Conservation (phyloP, 202 grass and related monocot species). For the Eragrostis tef region DNA sequence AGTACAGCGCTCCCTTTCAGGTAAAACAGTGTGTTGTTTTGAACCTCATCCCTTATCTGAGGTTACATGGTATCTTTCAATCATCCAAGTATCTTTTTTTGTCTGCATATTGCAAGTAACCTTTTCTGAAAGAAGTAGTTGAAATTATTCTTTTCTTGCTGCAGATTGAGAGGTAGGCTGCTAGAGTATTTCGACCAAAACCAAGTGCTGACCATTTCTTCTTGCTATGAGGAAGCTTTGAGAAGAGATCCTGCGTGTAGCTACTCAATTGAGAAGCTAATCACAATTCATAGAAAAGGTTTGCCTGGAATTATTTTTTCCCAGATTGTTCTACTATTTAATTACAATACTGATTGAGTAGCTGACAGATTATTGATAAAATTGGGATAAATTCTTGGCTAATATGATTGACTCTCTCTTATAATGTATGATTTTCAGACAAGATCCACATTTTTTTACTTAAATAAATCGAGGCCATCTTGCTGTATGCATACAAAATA, state of each 20-base stretch:
- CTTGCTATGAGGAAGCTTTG: slow-evolving; percentile 73
- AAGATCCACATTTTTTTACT: slow-evolving; percentile 18
- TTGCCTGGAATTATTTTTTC: slow-evolving; percentile 29
- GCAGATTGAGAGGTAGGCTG: slow-evolving; percentile 68
- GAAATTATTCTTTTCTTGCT: slow-evolving; percentile 25
- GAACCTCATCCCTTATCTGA: slow-evolving; percentile 12
- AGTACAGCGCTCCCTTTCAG: slow-evolving; percentile 64
- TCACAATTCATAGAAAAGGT: slow-evolving; percentile 77
- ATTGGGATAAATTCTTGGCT: slow-evolving; percentile 1
- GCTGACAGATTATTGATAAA: slow-evolving; percentile 6
- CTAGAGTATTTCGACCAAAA: slow-evolving; percentile 63
- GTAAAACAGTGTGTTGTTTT: slow-evolving; percentile 39
- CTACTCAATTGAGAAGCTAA: slow-evolving; percentile 66
- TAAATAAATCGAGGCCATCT: not conserved
- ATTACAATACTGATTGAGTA: slow-evolving; percentile 9
- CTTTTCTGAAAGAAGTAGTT: slow-evolving; percentile 17
- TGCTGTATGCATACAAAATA: slow-evolving; percentile 8
- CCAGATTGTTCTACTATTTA: slow-evolving; percentile 24
- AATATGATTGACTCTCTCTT: not conserved
- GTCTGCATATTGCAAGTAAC: not conserved
- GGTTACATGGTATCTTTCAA: slow-evolving; percentile 26
- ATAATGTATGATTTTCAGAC: not conserved
- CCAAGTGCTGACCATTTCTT: slow-evolving; percentile 55
- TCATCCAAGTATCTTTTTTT: not conserved
- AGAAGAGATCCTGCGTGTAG: slow-evolving; percentile 66